A percentile compares a stretch with the other conserved stretches of the same genome.
Conservation (phyloP, 306 rosid genomes). For the Medicago arabica region DNA sequence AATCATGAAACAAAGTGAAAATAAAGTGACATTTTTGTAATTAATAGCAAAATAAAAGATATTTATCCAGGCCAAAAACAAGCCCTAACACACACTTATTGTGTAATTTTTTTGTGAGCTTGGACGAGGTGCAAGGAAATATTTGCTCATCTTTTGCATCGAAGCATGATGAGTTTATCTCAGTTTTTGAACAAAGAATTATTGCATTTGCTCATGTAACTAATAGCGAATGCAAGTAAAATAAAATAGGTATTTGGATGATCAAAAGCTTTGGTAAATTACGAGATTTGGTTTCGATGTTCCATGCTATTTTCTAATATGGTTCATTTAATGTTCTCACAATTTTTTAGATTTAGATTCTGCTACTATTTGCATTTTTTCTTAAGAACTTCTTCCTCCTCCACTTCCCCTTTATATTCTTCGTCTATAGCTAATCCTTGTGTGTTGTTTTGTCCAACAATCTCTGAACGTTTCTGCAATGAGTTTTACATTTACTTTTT, state of each 20-base stretch:
- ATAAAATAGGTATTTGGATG: background rate
- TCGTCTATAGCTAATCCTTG: background rate
- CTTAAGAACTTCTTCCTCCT: background rate
- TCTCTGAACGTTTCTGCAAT: background rate
- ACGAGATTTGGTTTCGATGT: background rate
- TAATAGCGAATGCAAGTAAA: background rate
- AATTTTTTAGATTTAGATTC: no score
- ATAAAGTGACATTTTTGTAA: background rate
- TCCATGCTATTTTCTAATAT: background rate
- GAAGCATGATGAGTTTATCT: no score
- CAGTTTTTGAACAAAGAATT: no score
- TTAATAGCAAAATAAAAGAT: background rate
- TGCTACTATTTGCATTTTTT: background rate
- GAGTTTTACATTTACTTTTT: background rate
- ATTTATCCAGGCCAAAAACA: no score
- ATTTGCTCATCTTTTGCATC: no score
- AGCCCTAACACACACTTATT: no score
- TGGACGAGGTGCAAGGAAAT: no score
- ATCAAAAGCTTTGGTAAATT: background rate
- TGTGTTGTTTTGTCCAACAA: background rate
- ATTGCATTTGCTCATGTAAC: background rate
- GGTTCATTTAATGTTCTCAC: background rate
- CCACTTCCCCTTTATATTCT: background rate
- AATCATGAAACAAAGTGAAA: background rate
- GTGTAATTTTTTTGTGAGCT: no score